Percentiles rank a stretch among this genome's conserved stretches.
These are phyloP conservation scores for Pholiota molesta DNA, from an alignment of 768 basidiomycete species.

Conservation along the genomic window DNA sequence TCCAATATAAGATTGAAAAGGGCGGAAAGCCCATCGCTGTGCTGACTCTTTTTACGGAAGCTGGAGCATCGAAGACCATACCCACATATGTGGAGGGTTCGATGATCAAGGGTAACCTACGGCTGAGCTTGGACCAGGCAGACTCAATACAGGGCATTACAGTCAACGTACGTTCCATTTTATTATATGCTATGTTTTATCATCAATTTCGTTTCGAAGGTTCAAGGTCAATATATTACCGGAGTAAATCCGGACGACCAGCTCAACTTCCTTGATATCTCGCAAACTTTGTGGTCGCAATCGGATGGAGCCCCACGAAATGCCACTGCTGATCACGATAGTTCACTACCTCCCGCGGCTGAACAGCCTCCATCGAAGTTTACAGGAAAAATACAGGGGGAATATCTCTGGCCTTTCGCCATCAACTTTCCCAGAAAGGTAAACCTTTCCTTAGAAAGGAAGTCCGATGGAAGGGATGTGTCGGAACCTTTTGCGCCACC, in stretches of 20 bases:
- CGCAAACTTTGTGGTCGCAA: slow-evolving; percentile 36
- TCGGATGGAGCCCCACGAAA: slow-evolving; percentile 28
- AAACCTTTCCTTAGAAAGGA: slow-evolving; percentile 19
- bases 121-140: slow-evolving; percentile 33
- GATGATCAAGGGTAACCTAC: slow-evolving; percentile 34
- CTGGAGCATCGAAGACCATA: slow-evolving; percentile 31
- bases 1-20: slow-evolving; percentile 25
- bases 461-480: slow-evolving; percentile 14
- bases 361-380: slow-evolving; percentile 6
- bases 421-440: slow-evolving; percentile 42
- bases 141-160: slow-evolving; percentile 50
- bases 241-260: slow-evolving; percentile 35
- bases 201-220: slow-evolving; percentile 25
- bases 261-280: slow-evolving; percentile 36
- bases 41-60: slow-evolving; percentile 47
- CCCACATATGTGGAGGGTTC: slow-evolving; percentile 38
- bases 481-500: slow-evolving; percentile 32
- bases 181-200: neutral
- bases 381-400: slow-evolving; percentile 35
- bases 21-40: slow-evolving; percentile 46
- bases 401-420: slow-evolving; percentile 38
- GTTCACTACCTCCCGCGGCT: neutral
- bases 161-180: slow-evolving; percentile 38
- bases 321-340: slow-evolving; percentile 8
- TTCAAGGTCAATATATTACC: slow-evolving; percentile 40